Evolutionary conservation across 768 basidiomycete species (phyloP).

Genomic region (Trametes cinnabarina): DNA sequence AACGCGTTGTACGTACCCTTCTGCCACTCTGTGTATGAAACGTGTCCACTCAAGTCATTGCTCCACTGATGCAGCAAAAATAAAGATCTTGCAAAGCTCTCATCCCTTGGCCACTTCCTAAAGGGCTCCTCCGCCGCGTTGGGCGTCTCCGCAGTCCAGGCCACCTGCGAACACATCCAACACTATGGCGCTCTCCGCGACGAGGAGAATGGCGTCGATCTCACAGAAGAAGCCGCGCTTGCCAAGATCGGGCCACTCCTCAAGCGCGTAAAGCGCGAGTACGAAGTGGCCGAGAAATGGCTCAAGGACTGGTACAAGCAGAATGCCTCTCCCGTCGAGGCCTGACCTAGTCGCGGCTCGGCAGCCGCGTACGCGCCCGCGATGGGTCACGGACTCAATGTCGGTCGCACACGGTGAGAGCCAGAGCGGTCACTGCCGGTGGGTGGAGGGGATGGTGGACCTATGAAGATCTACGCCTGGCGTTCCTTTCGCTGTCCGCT

Average conservation of each 20-base stretch:
- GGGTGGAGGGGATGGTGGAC: neutral
- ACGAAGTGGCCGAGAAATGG: conserved; percentile 65
- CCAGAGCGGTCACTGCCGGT: neutral
- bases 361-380: neutral
- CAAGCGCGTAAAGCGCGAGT: conserved; percentile 61
- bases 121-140: conserved; percentile 97
- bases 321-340: conserved; percentile 15
- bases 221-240: conserved; percentile 54
- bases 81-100: conserved; percentile 65
- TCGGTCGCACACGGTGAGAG: neutral
- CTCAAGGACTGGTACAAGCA: conserved; percentile 54
- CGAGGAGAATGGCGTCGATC: conserved; percentile 44
- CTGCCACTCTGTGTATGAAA: conserved; percentile 1
- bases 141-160: conserved; percentile 78
- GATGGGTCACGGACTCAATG: neutral
- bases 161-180: conserved; percentile 88
- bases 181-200: conserved; percentile 74
- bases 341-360: conserved; percentile 1
- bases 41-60: neutral
- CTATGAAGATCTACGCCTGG: neutral
- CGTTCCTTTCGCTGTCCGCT: neutral
- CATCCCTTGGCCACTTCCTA: conserved; percentile 85
- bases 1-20: conserved; percentile 62
- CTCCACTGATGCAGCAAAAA: conserved; percentile 38
- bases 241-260: conserved; percentile 57